Evolutionary conservation across 2,329 filamentous ascomycete genomes (phyloP), one percentile per base, ranked within the genome.

Genomic region (Fusarium compactum): DNA sequence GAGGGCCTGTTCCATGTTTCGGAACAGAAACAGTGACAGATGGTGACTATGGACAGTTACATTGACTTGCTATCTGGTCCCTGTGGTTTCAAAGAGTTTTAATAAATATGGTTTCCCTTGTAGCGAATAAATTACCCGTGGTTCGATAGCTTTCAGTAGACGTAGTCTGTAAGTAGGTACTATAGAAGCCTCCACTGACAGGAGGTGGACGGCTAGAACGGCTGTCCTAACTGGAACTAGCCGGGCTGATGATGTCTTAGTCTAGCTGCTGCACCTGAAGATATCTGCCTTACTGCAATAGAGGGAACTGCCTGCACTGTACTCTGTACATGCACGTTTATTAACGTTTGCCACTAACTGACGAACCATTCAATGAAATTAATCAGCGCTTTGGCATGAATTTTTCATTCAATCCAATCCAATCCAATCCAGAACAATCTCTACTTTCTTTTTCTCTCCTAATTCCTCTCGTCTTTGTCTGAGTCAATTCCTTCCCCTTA

Each of bases 291-390:
- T 27, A n/a, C 25, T 47, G 18, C 44, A 24, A 24, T 24, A 6
- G 24, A 24, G 24, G 24, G 30, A 38, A 52, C 20, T 16, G 29
- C 20, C 22, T 50, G 30, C 18, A 25, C n/a, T 5, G 22, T 38
- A 27, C 18, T 20, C n/a, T 5, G 22, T 38, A 27, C 32, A 53
- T 41, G 24, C 25, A 15, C 8, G 34, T 25, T 41, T 40, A 32
- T 59, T 63, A 64, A 45, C 44, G 38, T 66, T 62, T 69, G 66
- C 66, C 66, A 69, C 66, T 50, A 53, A 47, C 18, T 45, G 34
- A 50, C 29, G 30, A 48, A 55, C 34, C 29, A 22, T 46, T 38
- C 10, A 43, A 58, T 34, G 29, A 55, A 60, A 69, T 65, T 69
- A 60, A 58, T 70, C 56, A 69, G 67, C 59, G 43, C 62, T 54